Conservation (phyloP, 345 rosid genomes). For the Sisymbrium irio region DNA sequence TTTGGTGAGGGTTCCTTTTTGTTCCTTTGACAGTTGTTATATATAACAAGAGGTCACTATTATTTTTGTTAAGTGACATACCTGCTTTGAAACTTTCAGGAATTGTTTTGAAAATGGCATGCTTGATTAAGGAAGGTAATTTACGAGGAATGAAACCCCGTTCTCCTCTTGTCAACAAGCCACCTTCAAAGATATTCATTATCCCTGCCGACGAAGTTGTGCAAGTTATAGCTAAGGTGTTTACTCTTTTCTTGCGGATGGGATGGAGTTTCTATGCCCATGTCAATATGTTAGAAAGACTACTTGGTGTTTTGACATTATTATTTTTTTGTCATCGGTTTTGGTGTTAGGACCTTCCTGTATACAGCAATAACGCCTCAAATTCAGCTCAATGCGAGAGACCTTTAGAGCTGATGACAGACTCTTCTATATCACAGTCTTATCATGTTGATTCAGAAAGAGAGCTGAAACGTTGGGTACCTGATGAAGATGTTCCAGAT, state of each 20-base stretch:
- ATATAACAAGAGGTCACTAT: neutral
- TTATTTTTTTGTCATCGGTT: slow-evolving; percentile 2
- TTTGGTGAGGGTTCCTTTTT: slow-evolving; percentile 52
- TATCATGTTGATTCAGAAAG: slow-evolving; percentile 59
- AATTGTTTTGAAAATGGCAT: slow-evolving; percentile 85
- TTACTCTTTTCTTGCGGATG: slow-evolving; percentile 2
- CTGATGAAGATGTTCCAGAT: slow-evolving; percentile 72
- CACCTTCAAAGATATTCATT: slow-evolving; percentile 57
- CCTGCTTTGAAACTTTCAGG: slow-evolving; percentile 47
- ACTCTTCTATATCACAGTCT: slow-evolving; percentile 73
- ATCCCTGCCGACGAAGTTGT: slow-evolving; percentile 80
- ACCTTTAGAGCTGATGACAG: slow-evolving; percentile 69
- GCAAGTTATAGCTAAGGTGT: slow-evolving; percentile 89
- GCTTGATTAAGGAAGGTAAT: slow-evolving; percentile 59
- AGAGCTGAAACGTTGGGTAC: slow-evolving; percentile 89
- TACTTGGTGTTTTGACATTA: slow-evolving; percentile 12
- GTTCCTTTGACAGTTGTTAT: slow-evolving; percentile 1
- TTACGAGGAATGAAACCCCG: slow-evolving; percentile 42
- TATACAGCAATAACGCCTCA: slow-evolving; percentile 56
- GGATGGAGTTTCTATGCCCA: neutral
- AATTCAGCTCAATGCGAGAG: slow-evolving; percentile 50
- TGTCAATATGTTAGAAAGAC: neutral
- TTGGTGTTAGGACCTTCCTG: slow-evolving; percentile 63
- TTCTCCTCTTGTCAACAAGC: slow-evolving; percentile 55
- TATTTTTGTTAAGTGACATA: slow-evolving; percentile 1